Conservation (phyloP, 2,329 filamentous ascomycete genomes). For the Monilinia fructicola region DNA sequence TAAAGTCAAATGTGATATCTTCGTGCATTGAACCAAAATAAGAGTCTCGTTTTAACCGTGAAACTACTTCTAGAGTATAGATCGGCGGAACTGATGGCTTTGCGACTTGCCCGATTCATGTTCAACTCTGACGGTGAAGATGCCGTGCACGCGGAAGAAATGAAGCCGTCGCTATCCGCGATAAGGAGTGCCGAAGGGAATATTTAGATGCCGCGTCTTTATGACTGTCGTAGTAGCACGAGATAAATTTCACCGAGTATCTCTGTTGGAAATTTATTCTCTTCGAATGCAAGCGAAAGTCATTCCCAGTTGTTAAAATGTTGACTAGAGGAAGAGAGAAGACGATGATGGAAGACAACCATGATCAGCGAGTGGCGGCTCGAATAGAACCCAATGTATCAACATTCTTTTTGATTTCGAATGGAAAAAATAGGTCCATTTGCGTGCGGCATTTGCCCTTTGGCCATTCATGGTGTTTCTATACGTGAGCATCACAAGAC, state of each 20-base stretch:
- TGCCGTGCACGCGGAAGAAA: background rate
- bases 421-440: background rate
- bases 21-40: conserved; percentile 6
- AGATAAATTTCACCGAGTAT: background rate
- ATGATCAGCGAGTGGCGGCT: background rate
- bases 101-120: background rate
- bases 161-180: background rate
- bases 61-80: background rate
- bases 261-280: background rate
- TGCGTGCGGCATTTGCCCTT: background rate
- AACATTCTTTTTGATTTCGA: background rate
- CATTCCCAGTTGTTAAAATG: background rate
- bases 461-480: no score
- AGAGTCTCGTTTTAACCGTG: conserved; percentile 1
- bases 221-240: no score
- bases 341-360: no score
- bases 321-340: no score
- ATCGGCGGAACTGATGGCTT: background rate
- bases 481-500: background rate
- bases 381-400: no score
- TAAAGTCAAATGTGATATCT: background rate
- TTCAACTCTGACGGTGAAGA: background rate
- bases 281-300: no score
- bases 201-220: background rate
- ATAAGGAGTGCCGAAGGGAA: background rate